phyloP scores from a whole-genome alignment of 352 stramenopile genomes.

The Phytophthora citrophthora region DNA sequence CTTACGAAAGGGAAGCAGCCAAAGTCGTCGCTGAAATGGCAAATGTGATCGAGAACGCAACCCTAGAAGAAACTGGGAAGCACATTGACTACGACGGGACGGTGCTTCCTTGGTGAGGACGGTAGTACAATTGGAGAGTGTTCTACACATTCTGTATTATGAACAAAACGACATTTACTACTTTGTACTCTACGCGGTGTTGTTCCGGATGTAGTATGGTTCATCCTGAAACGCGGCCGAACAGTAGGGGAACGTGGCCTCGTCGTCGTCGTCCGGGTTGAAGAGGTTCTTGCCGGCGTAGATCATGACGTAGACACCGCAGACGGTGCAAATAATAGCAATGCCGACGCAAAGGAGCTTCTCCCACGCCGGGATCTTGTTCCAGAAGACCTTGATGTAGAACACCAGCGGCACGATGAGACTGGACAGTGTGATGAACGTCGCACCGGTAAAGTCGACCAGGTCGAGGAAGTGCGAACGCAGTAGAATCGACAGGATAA shows the following conservation, averaged over 20 bases:
- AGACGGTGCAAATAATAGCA: slow-evolving; percentile 30
- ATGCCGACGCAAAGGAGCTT: slow-evolving; percentile 41
- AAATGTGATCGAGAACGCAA: background rate
- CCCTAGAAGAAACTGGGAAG: background rate
- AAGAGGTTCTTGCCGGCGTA: slow-evolving; percentile 43
- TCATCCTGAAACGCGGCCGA: slow-evolving; percentile 51
- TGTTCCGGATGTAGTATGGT: slow-evolving; percentile 58
- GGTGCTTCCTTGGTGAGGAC: background rate
- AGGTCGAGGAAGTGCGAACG: slow-evolving; percentile 54
- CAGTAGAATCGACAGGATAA: slow-evolving; percentile 46
- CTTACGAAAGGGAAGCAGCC: background rate
- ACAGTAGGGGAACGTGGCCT: slow-evolving; percentile 62
- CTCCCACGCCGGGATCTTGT: slow-evolving; percentile 48
- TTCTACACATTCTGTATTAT: background rate
- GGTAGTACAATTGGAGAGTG: background rate
- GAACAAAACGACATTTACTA: slow-evolving; percentile 5
- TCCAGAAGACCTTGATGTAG: slow-evolving; percentile 60
- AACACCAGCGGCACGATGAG: slow-evolving; percentile 52
- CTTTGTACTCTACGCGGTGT: slow-evolving; percentile 4
- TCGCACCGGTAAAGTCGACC: slow-evolving; percentile 55
- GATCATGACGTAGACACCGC: slow-evolving; percentile 49
- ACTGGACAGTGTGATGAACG: slow-evolving; percentile 13
- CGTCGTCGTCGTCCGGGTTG: slow-evolving; percentile 17
- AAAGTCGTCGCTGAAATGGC: background rate
- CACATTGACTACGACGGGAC: background rate